These are phyloP conservation scores for Letharia columbiana DNA, from an alignment of 495 filamentous ascomycete genomes.

Conservation along the genomic window DNA sequence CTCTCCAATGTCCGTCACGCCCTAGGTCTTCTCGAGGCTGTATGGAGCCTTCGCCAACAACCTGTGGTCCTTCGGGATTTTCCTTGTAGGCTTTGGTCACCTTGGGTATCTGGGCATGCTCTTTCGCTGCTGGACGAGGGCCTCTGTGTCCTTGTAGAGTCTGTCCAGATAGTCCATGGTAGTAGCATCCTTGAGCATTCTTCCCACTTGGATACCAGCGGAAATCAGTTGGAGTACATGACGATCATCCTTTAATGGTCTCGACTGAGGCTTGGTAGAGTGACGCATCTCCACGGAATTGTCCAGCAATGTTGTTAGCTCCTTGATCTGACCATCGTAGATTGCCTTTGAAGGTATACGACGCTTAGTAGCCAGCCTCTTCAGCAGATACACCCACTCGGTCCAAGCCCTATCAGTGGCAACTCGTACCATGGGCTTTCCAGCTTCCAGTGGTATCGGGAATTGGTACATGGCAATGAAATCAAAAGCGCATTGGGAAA, in stretches of 20 bases:
- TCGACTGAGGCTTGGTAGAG: slow-evolving; percentile 70
- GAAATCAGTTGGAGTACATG: slow-evolving; percentile 82
- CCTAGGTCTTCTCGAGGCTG: neutral
- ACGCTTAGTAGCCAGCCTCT: slow-evolving; percentile 74
- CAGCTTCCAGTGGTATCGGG: slow-evolving; percentile 68
- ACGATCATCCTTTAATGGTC: slow-evolving; percentile 80
- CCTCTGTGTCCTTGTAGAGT: slow-evolving; percentile 64
- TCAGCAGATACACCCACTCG: slow-evolving; percentile 84
- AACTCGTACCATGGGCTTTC: slow-evolving; percentile 70
- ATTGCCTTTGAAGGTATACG: slow-evolving; percentile 74
- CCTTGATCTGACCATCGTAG: slow-evolving; percentile 85
- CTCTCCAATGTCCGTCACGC: neutral
- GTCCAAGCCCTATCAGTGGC: slow-evolving; percentile 83
- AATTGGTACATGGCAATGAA: slow-evolving; percentile 87
- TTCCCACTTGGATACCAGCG: slow-evolving; percentile 77
- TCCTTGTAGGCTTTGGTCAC: slow-evolving; percentile 8
- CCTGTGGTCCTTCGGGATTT: neutral
- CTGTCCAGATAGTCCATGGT: slow-evolving; percentile 73
- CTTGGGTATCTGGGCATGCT: slow-evolving; percentile 16
- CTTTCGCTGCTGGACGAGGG: slow-evolving; percentile 60
- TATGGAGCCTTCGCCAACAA: neutral
- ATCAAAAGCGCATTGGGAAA: slow-evolving; percentile 79
- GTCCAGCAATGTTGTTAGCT: slow-evolving; percentile 72
- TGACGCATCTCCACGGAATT: slow-evolving; percentile 82
- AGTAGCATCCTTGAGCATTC: slow-evolving; percentile 70